Percentiles rank a stretch among this genome's conserved stretches.
phyloP scores from a whole-genome alignment of 2,329 filamentous ascomycete species.

The Lasiodiplodia hormozganensis region DNA sequence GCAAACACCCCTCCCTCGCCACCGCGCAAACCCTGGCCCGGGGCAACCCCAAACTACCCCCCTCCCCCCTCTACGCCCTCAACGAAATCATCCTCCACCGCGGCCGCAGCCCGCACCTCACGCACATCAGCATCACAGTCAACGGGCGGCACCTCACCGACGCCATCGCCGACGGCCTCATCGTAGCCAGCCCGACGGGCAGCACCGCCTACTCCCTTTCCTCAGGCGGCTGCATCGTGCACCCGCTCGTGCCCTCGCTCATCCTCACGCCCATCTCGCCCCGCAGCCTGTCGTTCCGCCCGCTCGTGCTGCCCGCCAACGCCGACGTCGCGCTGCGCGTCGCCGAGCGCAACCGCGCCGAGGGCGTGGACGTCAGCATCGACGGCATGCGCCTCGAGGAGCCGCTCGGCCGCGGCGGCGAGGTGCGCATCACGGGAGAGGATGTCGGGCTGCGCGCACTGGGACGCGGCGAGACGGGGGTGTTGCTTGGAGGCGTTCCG shows the following conservation, averaged over 20 bases:
- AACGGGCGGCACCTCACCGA: constrained; percentile 90
- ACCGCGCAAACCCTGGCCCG: constrained; percentile 32
- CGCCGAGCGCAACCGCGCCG: constrained; percentile 65
- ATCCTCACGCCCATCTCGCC: constrained; percentile 95
- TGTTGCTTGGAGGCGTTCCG: constrained; percentile 81
- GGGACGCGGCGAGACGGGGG: constrained; percentile 53
- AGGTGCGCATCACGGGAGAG: constrained; percentile 89
- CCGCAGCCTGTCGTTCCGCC: constrained; percentile 88
- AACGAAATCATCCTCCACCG: constrained; percentile 96
- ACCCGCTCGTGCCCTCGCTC: constrained; percentile 87
- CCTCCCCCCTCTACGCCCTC: constrained; percentile 71
- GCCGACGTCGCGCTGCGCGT: constrained; percentile 83
- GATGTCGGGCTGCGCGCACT: constrained; percentile 64
- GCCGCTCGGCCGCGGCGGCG: constrained; percentile 58
- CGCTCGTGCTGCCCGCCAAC: constrained; percentile 85
- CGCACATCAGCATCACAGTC: constrained; percentile 89
- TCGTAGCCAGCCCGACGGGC: constrained; percentile 91
- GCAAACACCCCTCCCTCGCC: constrained; percentile 26
- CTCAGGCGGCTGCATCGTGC: constrained; percentile 89
- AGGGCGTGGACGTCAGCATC: constrained; percentile 58
- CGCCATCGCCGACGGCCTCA: constrained; percentile 92
- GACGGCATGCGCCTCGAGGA: constrained; percentile 54
- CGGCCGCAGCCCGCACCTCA: constrained; percentile 86
- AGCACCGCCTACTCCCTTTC: constrained; percentile 96
- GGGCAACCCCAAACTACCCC: constrained; percentile 48